Base-by-base conservation (phyloP, 805 yeast species). In the Candida xyloterini region DNA sequence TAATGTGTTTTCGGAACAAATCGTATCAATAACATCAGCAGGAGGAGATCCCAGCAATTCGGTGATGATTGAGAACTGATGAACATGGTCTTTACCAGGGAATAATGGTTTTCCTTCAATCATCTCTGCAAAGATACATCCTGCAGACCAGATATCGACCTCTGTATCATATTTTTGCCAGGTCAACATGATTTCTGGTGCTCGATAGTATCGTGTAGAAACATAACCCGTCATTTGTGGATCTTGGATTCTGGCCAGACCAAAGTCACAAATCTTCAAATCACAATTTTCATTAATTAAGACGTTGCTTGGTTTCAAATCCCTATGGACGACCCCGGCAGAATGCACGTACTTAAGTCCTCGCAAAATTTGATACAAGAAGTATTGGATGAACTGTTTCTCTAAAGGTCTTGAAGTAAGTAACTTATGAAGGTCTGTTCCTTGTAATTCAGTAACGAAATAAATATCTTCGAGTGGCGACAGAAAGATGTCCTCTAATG, bases 181-280 rank as follows among this genome's bases (percentile, higher is more conserved):
- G 20, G 97, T 89, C 49, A 91, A 75, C 99, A 91, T 91, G 64
- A 91, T 91, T 62, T 91, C 99, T 2, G 99, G 99, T 0, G 98
- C 99, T 47, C 99, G 77, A 66, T 91, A 91, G 69, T 89, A 91
- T 57, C 99, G 67, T 4, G 99, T 91, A 5, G 95, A 84, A 13
- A 91, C 99, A 62, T 91, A 91, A 8, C 98, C 99, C 1, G 98
- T 91, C 99, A 91, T 91, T 63, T 91, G 98, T 10, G 97, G 96
- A 66, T 91, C 99, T 69, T 91, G 97, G 57, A 91, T 85, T 60
- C 99, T 77, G 24, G 98, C 98, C 45, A 91, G 71, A 15, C 99
- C 99, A 61, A 91, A 90, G 66, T 91, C 98, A 69, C 97, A 89
- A 32, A 90, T 86, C 60, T 90, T 90, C 55, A 90, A 71, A 62